Conservation (phyloP, 2,329 filamentous ascomycete species). For the Aspergillus calidoustus region DNA sequence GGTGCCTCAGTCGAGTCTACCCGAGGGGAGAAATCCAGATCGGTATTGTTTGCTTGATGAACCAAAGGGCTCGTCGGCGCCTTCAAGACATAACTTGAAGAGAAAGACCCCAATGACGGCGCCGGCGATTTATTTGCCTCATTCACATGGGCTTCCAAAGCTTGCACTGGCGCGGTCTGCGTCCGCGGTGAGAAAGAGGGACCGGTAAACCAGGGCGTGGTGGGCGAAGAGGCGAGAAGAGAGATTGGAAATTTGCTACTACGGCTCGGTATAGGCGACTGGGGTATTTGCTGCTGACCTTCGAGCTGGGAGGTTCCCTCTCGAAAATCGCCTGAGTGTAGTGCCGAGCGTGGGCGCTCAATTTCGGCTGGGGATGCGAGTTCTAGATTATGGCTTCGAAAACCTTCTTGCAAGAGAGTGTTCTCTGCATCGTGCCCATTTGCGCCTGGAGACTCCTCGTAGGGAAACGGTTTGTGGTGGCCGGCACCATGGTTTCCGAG, state of each 20-base stretch:
- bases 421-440: conserved; percentile 22
- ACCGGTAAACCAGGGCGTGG: conserved; percentile 59
- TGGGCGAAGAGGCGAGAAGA: conserved; percentile 54
- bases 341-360: conserved; percentile 77
- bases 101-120: conserved; percentile 71
- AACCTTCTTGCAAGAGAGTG: conserved; percentile 21
- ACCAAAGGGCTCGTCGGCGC: conserved; percentile 91
- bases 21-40: conserved; percentile 66
- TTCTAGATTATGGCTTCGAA: conserved; percentile 44
- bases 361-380: conserved; percentile 67
- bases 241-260: conserved; percentile 20
- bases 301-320: conserved; percentile 44
- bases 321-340: conserved; percentile 67
- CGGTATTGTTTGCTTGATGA: conserved; percentile 83
- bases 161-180: conserved; percentile 23
- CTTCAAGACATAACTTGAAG: conserved; percentile 81
- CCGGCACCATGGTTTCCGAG: conserved; percentile 16
- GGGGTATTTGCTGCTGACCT: conserved; percentile 33
- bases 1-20: conserved; percentile 58
- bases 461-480: conserved; percentile 32
- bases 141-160: conserved; percentile 19
- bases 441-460: conserved; percentile 25
- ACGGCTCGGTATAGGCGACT: conserved; percentile 27
- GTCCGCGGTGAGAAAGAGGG: conserved; percentile 30
- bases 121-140: conserved; percentile 47